phyloP scores from a whole-genome alignment of 2,329 filamentous ascomycete species.

The Aspergillus brunneoviolaceus region DNA sequence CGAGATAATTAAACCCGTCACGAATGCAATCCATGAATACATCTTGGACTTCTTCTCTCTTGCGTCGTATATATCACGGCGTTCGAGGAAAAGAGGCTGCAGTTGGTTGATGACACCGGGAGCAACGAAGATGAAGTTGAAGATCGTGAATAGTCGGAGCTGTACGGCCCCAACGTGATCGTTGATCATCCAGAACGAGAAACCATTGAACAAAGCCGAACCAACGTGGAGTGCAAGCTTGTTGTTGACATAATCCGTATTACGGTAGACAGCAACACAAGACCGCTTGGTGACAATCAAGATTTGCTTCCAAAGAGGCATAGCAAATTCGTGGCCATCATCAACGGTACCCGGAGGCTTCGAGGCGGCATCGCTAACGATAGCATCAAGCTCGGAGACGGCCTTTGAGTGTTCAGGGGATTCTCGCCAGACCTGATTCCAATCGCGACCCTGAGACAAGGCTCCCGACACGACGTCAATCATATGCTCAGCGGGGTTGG shows the following conservation, averaged over 20 bases:
- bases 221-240: constrained; percentile 59
- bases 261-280: constrained; percentile 65
- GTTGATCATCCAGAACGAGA: constrained; percentile 68
- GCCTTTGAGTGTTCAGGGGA: constrained; percentile 60
- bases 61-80: constrained; percentile 63
- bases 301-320: constrained; percentile 62
- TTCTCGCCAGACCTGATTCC: constrained; percentile 69
- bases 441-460: constrained; percentile 57
- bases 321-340: constrained; percentile 62
- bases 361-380: constrained; percentile 51
- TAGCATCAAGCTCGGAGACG: constrained; percentile 61
- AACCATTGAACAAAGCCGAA: constrained; percentile 49
- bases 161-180: constrained; percentile 65
- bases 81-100: constrained; percentile 69
- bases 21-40: constrained; percentile 74
- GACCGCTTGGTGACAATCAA: constrained; percentile 65
- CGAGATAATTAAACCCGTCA: constrained; percentile 64
- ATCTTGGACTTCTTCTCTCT: constrained; percentile 70
- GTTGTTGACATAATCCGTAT: constrained; percentile 65
- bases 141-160: constrained; percentile 69
- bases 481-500: constrained; percentile 62
- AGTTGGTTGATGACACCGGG: constrained; percentile 49
- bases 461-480: constrained; percentile 51
- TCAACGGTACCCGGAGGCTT: constrained; percentile 46
- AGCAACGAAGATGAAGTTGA: constrained; percentile 59